phyloP scores from a whole-genome alignment of 73 alveolate species.

The Paramecium tetraurelia region DNA sequence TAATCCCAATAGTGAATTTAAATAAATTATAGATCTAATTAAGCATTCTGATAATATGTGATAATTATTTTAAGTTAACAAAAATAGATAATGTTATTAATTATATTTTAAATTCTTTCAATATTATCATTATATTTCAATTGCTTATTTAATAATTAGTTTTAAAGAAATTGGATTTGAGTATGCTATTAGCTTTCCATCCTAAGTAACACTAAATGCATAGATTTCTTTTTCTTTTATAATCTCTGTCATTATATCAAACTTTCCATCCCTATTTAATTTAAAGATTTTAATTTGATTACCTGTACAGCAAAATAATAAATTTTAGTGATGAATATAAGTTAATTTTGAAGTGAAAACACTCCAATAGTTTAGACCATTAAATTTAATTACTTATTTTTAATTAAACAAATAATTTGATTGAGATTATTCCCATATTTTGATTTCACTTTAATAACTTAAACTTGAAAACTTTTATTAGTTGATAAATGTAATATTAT shows the following conservation, averaged over 20 bases:
- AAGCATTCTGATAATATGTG: background rate
- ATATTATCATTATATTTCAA: background rate
- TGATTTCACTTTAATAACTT: background rate
- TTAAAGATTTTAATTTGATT: background rate
- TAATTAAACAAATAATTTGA: background rate
- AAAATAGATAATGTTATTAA: too few relatives aligned
- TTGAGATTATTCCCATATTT: background rate
- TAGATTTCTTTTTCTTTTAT: background rate
- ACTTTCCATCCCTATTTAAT: background rate
- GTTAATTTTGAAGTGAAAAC: background rate
- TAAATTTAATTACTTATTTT: background rate
- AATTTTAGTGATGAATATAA: background rate
- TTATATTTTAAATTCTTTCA: background rate
- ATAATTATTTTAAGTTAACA: background rate
- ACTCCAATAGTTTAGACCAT: background rate
- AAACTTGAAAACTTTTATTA: background rate
- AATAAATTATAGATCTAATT: background rate
- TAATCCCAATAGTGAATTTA: slow-evolving; percentile 2
- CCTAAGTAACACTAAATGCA: background rate
- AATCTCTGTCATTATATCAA: background rate
- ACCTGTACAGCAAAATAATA: background rate
- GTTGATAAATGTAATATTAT: background rate
- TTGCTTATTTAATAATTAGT: background rate
- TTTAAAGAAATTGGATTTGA: background rate
- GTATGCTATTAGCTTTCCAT: background rate